phyloP scores from a whole-genome alignment of 805 yeast genomes.

The Osmozyma mogii region DNA sequence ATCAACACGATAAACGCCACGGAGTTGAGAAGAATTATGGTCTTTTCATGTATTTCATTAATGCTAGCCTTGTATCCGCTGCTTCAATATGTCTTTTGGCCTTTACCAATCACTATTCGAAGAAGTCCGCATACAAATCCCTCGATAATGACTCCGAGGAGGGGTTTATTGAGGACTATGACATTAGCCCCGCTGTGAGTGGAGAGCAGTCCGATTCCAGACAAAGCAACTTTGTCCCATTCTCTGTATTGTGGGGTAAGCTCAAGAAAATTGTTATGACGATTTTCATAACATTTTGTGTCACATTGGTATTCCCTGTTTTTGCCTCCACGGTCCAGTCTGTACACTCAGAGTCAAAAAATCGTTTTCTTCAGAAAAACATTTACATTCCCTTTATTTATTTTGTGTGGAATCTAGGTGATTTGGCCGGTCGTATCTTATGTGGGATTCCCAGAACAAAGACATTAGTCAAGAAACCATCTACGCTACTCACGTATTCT shows the following conservation, averaged over 20 bases:
- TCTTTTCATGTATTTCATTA: slow-evolving; percentile 38
- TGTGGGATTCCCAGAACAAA: slow-evolving; percentile 39
- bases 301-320: slow-evolving; percentile 79
- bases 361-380: slow-evolving; percentile 37
- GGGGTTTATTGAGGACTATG: slow-evolving; percentile 2
- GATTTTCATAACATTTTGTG: slow-evolving; percentile 64
- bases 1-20: slow-evolving; percentile 9
- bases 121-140: slow-evolving; percentile 14
- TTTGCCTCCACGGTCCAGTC: slow-evolving; percentile 72
- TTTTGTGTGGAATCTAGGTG: slow-evolving; percentile 86
- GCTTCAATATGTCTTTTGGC: slow-evolving; percentile 34
- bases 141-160: slow-evolving; percentile 9
- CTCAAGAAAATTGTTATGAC: slow-evolving; percentile 58
- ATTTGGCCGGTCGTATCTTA: slow-evolving; percentile 64
- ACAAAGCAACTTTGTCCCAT: slow-evolving; percentile 44
- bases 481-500: slow-evolving; percentile 45
- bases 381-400: slow-evolving; percentile 67
- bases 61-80: slow-evolving; percentile 42
- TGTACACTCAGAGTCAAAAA: slow-evolving; percentile 19
- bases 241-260: slow-evolving; percentile 51
- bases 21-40: slow-evolving; percentile 32
- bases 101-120: slow-evolving; percentile 22
- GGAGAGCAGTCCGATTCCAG: slow-evolving; percentile 1
- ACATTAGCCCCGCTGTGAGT: slow-evolving; percentile 7
- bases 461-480: slow-evolving; percentile 33